Conservation (phyloP, 2,329 filamentous ascomycete species). For the Xylariaceae sp. region DNA sequence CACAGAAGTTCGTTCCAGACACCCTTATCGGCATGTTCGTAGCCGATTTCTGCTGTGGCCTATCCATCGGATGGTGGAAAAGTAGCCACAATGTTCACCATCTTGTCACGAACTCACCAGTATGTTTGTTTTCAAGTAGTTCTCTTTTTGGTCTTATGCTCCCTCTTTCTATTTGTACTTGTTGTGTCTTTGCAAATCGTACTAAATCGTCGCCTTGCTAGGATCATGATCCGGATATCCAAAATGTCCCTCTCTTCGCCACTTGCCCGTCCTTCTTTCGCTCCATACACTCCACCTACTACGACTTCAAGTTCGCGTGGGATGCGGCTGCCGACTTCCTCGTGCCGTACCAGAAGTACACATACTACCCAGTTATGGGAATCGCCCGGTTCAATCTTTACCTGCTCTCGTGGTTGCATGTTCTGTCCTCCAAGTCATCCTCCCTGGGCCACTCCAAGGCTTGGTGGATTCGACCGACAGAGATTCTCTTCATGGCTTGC, state of each 20-base stretch:
- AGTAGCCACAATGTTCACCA: slow-evolving; percentile 66
- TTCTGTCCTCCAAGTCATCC: slow-evolving; percentile 51
- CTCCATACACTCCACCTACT: slow-evolving; percentile 60
- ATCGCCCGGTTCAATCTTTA: slow-evolving; percentile 72
- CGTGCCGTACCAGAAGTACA: slow-evolving; percentile 58
- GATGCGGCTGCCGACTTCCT: slow-evolving; percentile 56
- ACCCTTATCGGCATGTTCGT: slow-evolving; percentile 59
- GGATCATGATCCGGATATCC: slow-evolving; percentile 56
- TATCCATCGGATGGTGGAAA: slow-evolving; percentile 68
- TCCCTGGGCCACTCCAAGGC: slow-evolving; percentile 53
- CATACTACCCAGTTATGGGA: slow-evolving; percentile 65
- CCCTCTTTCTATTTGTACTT: slow-evolving; percentile 4
- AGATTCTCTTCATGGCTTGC: slow-evolving; percentile 57
- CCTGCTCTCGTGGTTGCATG: slow-evolving; percentile 61
- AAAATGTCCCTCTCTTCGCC: slow-evolving; percentile 67
- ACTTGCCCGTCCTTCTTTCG: slow-evolving; percentile 62
- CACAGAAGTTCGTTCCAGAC: slow-evolving; percentile 53
- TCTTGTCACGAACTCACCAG: slow-evolving; percentile 59
- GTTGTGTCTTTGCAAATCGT: no score
- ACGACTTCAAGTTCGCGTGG: slow-evolving; percentile 61
- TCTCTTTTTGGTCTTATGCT: background rate
- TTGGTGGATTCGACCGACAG: slow-evolving; percentile 64
- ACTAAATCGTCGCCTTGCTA: no score
- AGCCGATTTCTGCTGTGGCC: slow-evolving; percentile 60
- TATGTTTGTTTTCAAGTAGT: slow-evolving; percentile 18